Evolutionary conservation across 192 early-diverging fungal species (phyloP), one percentile per base, ranked within the genome.

Genomic region (Backusella westeae): DNA sequence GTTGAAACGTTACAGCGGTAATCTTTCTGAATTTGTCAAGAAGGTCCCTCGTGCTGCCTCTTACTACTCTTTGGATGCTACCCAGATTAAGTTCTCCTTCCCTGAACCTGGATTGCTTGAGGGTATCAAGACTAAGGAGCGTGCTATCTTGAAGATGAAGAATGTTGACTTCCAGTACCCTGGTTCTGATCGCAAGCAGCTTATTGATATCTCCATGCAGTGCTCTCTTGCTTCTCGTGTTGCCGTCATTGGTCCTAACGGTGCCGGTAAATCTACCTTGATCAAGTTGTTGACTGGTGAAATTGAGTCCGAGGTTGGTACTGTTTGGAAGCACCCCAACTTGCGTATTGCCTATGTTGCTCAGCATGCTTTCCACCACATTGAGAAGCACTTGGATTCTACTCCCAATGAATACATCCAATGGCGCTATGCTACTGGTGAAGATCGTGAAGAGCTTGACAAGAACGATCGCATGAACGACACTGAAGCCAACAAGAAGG

Each of bases 301-400:
- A 85, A 86, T 92, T 23, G 86, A 90, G 71, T 91, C 94, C 34
- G 87, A 88, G 53, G 76, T 83, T 34, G 94, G 94, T 78, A 80
- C 82, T 26, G 92, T 95, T 69, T 93, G 90, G 70, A 71, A 71
- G 70, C 70, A 71, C 34, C 70, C 70, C 29, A 71, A 71, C 70
- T 85, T 93, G 79, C 93, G 93, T 85, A 88, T 95, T 78, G 94
- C 89, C 69, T 94, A 94, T 80, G 91, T 95, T 68, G 92, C 93
- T 66, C 93, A 95, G 82, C 94, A 95, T 83, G 91, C 93, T 68
- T 94, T 95, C 91, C 93, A 94, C 82, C 93, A 95, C 80, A 85
- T 95, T 77, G 92, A 95, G 73, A 89, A 91, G 77, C 93, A 95
- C 80, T 84, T 93, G 82, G 93, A 93, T 76, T 77, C 80, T 72